phyloP scores from a whole-genome alignment of 164 flowering plant genomes.

The Sextonia rubra region DNA sequence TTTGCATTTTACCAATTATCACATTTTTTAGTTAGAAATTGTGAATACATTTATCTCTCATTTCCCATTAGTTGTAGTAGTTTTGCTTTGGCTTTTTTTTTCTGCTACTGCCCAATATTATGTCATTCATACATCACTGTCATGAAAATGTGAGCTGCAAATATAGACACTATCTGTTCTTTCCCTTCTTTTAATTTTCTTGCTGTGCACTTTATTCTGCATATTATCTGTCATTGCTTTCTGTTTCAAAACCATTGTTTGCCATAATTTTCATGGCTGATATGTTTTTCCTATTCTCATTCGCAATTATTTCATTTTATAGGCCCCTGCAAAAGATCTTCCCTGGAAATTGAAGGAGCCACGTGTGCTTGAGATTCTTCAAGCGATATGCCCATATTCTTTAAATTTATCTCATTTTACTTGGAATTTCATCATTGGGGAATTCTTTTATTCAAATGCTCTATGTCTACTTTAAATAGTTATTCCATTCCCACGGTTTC shows the following conservation, averaged over 20 bases:
- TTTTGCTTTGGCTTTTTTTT: too few relatives aligned
- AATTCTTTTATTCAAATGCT: too few relatives aligned
- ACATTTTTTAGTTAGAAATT: too few relatives aligned
- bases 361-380: slow-evolving; percentile 81
- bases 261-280: background rate
- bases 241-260: background rate
- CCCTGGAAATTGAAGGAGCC: slow-evolving; percentile 92
- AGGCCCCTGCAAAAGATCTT: slow-evolving; percentile 98
- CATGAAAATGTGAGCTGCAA: too few relatives aligned
- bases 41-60: too few relatives aligned
- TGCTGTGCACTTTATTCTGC: background rate
- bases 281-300: background rate
- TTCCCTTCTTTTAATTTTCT: background rate
- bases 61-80: too few relatives aligned
- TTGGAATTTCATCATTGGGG: background rate
- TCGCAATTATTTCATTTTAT: slow-evolving; percentile 14
- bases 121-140: too few relatives aligned
- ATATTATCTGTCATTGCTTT: background rate
- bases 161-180: background rate
- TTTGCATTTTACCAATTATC: too few relatives aligned
- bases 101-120: too few relatives aligned
- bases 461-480: background rate
- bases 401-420: background rate
- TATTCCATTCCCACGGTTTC: background rate
- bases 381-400: slow-evolving; percentile 61